Base-by-base conservation (phyloP, 2,329 filamentous ascomycete species). In the Colletotrichum chlorophyti region DNA sequence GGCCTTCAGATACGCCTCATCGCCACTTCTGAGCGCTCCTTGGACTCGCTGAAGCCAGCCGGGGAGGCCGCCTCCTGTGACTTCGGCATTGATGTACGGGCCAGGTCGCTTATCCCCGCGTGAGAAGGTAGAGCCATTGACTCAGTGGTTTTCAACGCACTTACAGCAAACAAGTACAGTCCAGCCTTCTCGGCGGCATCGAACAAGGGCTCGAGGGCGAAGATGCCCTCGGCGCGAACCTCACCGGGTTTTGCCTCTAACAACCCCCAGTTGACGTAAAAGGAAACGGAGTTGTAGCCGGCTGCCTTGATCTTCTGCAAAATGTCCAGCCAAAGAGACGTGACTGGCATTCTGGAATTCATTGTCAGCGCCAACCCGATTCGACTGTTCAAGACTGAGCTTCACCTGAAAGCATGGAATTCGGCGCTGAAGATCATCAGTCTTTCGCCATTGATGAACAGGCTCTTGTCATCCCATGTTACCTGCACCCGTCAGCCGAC, bases 261-360 rank as follows among this genome's bases (percentile, higher is more conserved):
- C 12, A 91, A 72, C 12, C 86, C 87, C 89, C 88, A 92, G 64
- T 91, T 81, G 6, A 85, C 77, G 67, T 92, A 92, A 69, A 91
- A 89, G 0, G 86, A 90, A 4, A 91, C 86, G 19, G 82, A 81
- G 63, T 88, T 91, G 72, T 89, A 90, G 0, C 89, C 89, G 0
- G 91, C 72, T 2, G 88, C 84, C 71, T 89, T 91, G 71, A 91
- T 82, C 73, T 92, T 92, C 66, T 91, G 86, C 60, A 91, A 86
- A 7, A 91, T 72, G 66, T 92, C 89, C 21, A 89, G 77, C 80
- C 85, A 76, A 2, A 76, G 61, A 6, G 65, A 67, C 0, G 73
- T 72, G 0, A 71, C 71, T 1, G 73, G 72, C 17, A 74, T 66
- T 47, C 61, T 63, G n/a, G 7, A 12, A 5, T 2, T 7, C 3